phyloP scores from a whole-genome alignment of 2,329 filamentous ascomycete genomes.

The Corynespora cassiicola region DNA sequence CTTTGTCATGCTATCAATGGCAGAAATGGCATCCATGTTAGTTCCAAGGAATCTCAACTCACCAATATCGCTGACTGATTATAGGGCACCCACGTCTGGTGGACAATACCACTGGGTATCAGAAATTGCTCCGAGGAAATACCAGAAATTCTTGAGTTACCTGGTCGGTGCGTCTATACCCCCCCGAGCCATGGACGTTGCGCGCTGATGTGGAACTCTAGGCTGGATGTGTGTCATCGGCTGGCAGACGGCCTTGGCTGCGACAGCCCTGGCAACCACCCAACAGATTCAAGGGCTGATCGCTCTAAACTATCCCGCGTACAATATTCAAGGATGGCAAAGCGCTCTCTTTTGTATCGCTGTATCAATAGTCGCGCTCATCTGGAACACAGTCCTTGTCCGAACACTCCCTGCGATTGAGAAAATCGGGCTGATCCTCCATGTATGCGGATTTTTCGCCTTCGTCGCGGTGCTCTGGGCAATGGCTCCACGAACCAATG shows the following conservation, averaged over 20 bases:
- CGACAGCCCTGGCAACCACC: slow-evolving; percentile 22
- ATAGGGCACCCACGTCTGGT: slow-evolving; percentile 37
- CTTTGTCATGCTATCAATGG: slow-evolving; percentile 29
- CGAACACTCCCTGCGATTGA: slow-evolving; percentile 53
- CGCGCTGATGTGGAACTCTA: too few relatives aligned
- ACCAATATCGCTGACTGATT: slow-evolving; percentile 20
- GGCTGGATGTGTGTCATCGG: slow-evolving; percentile 49
- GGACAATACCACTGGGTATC: slow-evolving; percentile 40
- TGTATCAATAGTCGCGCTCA: slow-evolving; percentile 40
- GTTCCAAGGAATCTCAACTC: slow-evolving; percentile 1
- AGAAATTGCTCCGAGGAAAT: slow-evolving; percentile 45
- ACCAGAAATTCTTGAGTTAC: slow-evolving; percentile 50
- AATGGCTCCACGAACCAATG: slow-evolving; percentile 36
- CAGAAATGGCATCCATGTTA: slow-evolving; percentile 45
- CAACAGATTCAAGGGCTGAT: slow-evolving; percentile 32
- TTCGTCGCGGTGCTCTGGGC: slow-evolving; percentile 48
- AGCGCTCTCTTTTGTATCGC: slow-evolving; percentile 55
- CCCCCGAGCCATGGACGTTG: too few relatives aligned
- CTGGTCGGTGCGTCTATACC: slow-evolving; percentile 24
- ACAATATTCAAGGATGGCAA: slow-evolving; percentile 52
- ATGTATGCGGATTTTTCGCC: slow-evolving; percentile 57
- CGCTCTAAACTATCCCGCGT: slow-evolving; percentile 43
- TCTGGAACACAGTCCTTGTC: slow-evolving; percentile 51
- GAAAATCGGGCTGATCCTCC: slow-evolving; percentile 52
- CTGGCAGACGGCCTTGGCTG: slow-evolving; percentile 43